A percentile compares a stretch with the other conserved stretches of the same genome.
These are phyloP conservation scores for Phytophthora meadii DNA, from an alignment of 352 stramenopile species.

Conservation along the genomic window DNA sequence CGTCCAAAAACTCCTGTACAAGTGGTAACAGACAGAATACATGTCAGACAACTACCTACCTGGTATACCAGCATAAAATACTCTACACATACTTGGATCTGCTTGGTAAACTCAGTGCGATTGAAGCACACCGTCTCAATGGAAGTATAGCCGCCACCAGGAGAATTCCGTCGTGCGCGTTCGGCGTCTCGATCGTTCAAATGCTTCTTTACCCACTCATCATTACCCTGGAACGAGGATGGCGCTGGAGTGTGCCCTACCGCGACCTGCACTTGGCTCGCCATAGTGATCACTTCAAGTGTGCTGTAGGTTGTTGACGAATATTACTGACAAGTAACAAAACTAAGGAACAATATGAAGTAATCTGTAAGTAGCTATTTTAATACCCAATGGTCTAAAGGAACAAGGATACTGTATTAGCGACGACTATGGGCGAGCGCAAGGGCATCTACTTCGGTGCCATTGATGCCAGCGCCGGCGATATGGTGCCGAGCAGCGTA, in stretches of 20 bases:
- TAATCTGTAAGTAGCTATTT: background rate
- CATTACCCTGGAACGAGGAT: conserved; percentile 50
- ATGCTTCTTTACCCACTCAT: conserved; percentile 64
- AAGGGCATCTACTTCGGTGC: conserved; percentile 87
- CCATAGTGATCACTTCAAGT: conserved; percentile 16
- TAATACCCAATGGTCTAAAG: background rate
- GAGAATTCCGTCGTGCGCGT: conserved; percentile 31
- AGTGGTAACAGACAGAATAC: background rate
- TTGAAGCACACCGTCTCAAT: conserved; percentile 62
- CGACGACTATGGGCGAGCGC: conserved; percentile 60
- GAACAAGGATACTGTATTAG: conserved; percentile 3
- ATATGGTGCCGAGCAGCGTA: conserved; percentile 59
- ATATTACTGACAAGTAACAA: background rate
- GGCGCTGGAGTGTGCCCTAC: background rate
- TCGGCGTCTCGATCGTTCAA: conserved; percentile 49
- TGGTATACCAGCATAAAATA: background rate
- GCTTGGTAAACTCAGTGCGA: conserved; percentile 58
- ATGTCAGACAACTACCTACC: background rate
- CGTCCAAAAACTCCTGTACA: conserved; percentile 60
- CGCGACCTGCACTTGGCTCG: conserved; percentile 5
- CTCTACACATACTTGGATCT: conserved; percentile 50
- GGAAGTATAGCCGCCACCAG: conserved; percentile 36
- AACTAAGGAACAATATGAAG: conserved; percentile 9
- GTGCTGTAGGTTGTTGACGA: conserved; percentile 16
- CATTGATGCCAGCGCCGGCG: conserved; percentile 48